Percentiles rank a stretch among this genome's conserved stretches.
Conservation (phyloP, 306 rosid genomes). For the Acacia acuminata region DNA sequence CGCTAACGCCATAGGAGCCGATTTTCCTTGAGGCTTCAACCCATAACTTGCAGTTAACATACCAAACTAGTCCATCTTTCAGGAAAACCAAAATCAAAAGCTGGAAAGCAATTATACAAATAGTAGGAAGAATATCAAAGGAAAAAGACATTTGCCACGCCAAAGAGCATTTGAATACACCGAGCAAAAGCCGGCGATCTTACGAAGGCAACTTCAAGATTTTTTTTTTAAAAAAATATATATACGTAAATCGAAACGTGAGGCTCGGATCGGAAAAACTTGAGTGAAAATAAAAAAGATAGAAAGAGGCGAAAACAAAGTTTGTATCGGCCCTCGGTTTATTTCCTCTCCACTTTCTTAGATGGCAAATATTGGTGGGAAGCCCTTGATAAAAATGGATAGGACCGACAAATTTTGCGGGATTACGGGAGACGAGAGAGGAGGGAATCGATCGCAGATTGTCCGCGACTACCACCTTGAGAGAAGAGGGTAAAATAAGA, state of each 20-base stretch:
- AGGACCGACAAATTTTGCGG: conserved; percentile 24
- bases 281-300: neutral
- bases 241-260: too few species aligned
- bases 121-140: neutral
- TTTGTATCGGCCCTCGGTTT: neutral
- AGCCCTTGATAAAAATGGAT: conserved; percentile 29
- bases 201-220: neutral
- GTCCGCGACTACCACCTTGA: neutral
- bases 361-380: conserved; percentile 24
- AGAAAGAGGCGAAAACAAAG: neutral
- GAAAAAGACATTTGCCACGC: neutral
- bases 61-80: conserved; percentile 83
- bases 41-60: conserved; percentile 79
- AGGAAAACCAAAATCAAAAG: conserved; percentile 13
- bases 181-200: neutral
- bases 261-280: neutral
- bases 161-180: neutral
- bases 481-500: too few species aligned
- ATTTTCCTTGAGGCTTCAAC: conserved; percentile 82
- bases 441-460: conserved; percentile 15
- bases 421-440: neutral
- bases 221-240: neutral
- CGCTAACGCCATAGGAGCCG: conserved; percentile 84
- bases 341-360: neutral
- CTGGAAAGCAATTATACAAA: neutral